Conservation (phyloP, 2,329 filamentous ascomycete genomes). For the Epichloe typhina region DNA sequence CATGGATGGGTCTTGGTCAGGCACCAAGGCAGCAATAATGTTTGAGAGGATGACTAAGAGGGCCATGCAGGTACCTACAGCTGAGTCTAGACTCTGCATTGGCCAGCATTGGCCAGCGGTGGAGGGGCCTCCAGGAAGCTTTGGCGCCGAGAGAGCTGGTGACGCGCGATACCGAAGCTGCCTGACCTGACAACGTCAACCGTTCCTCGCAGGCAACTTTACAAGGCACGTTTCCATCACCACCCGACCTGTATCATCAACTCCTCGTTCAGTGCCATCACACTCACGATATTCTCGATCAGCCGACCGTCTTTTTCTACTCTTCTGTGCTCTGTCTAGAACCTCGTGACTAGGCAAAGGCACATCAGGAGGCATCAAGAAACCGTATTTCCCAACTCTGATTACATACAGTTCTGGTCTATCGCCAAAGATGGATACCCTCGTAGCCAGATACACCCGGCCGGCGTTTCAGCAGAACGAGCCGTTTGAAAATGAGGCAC, state of each 20-base stretch:
- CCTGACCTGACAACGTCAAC: constrained; percentile 19
- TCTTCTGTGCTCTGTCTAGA: neutral
- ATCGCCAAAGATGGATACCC: constrained; percentile 61
- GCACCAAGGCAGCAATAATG: constrained; percentile 1
- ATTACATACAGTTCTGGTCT: neutral
- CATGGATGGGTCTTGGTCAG: neutral
- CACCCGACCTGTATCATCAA: neutral
- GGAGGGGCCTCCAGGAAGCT: neutral
- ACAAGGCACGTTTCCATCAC: constrained; percentile 2
- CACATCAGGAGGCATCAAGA: neutral
- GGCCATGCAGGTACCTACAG: neutral
- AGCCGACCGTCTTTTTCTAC: constrained; percentile 5
- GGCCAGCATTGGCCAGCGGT: neutral
- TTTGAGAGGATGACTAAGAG: neutral
- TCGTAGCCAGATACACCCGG: constrained; percentile 84
- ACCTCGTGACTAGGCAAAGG: neutral
- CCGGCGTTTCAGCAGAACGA: constrained; percentile 61
- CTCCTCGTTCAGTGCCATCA: neutral
- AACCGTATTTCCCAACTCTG: neutral
- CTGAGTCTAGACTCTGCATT: neutral
- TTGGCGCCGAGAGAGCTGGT: constrained; percentile 11
- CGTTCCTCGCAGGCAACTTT: neutral
- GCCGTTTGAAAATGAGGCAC: constrained; percentile 55
- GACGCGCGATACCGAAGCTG: constrained; percentile 32
- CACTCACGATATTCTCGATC: constrained; percentile 2